Evolutionary conservation across 2,329 filamentous ascomycete species (phyloP).

Genomic region (Davidsoniella neocaledoniae): DNA sequence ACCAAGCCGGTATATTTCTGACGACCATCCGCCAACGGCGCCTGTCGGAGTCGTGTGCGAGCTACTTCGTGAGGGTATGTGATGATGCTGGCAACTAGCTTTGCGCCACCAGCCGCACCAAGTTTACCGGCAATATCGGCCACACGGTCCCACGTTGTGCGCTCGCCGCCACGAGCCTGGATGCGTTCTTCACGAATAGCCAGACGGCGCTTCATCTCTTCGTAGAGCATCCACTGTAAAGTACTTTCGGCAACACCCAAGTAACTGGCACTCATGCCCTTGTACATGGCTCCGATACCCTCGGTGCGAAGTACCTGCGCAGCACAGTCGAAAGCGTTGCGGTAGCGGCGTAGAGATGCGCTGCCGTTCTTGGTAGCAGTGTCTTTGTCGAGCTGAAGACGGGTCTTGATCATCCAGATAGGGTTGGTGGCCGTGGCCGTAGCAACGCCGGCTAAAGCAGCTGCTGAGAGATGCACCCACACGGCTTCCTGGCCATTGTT

Average conservation of each 20-base stretch:
- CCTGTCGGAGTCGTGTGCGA: constrained; percentile 69
- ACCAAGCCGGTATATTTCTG: constrained; percentile 77
- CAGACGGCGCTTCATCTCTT: constrained; percentile 71
- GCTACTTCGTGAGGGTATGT: constrained; percentile 92
- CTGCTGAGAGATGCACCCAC: constrained; percentile 63
- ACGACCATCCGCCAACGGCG: constrained; percentile 48
- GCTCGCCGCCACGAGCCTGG: constrained; percentile 40
- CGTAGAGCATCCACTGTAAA: constrained; percentile 86
- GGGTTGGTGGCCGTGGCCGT: constrained; percentile 89
- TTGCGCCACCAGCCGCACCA: constrained; percentile 64
- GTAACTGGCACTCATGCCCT: constrained; percentile 81
- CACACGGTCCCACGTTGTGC: constrained; percentile 55
- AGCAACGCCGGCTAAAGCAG: constrained; percentile 60
- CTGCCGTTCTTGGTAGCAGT: constrained; percentile 43
- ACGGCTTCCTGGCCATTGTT: constrained; percentile 53
- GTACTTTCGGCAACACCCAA: constrained; percentile 81
- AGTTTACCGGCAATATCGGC: constrained; percentile 67
- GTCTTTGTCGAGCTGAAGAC: constrained; percentile 81
- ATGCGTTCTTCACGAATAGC: constrained; percentile 44
- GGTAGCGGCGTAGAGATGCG: constrained; percentile 49
- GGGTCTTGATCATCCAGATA: constrained; percentile 92
- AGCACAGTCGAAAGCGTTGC: constrained; percentile 77
- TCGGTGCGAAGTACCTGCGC: constrained; percentile 67
- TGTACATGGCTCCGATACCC: constrained; percentile 68
- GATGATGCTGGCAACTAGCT: constrained; percentile 65